Base-by-base conservation (phyloP, 2,329 filamentous ascomycete species). In the Karstenula rhodostoma region DNA sequence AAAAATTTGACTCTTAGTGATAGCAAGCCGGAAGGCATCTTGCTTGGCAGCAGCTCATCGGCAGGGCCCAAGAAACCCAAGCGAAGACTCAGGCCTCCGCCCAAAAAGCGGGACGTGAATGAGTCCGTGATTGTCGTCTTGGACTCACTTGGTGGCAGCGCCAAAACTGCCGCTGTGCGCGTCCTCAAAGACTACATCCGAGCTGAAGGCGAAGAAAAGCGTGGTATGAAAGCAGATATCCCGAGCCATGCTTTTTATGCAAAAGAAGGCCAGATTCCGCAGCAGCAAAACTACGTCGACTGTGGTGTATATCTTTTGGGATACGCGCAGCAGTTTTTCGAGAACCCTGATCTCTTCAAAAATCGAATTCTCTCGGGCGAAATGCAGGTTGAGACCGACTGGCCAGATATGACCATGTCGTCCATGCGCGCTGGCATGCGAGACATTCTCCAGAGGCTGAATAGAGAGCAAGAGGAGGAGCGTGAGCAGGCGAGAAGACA, bases 251-350 rank as follows among this genome's bases (percentile, higher is more conserved):
- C 86, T 4, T 88, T 91, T 82, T 93, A 88, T 42, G 92, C 91
- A 4, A 90, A 72, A 40, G 55, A 86, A 61, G 37, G 63, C 15
- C 83, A 85, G 8, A 89, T 97, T 15, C 94, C 95, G 0, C 80
- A 86, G 62, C 95, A 99, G 76, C 80, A 87, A 51, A 98, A 99
- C 72, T 91, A 85, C 67, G 94, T 87, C 62, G 95, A 99, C 74
- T 99, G 95, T 71, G 95, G 95, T 9, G 81, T 97, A 0, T 99
- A 91, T 68, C 81, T 98, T 3, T 81, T 97, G 4, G 90, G 89
- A 2, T 99, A 98, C 71, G 83, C 96, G 56, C 86, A 93, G 65
- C 88, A 91, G 64, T 97, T 99, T 64, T 84, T 96, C 17, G 83
- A 87, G 55, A 80, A 92, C 60, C 94, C 94, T 0, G 87, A 92